Conservation (phyloP, 495 filamentous ascomycete species). For the Clavariopsis aquatica region DNA sequence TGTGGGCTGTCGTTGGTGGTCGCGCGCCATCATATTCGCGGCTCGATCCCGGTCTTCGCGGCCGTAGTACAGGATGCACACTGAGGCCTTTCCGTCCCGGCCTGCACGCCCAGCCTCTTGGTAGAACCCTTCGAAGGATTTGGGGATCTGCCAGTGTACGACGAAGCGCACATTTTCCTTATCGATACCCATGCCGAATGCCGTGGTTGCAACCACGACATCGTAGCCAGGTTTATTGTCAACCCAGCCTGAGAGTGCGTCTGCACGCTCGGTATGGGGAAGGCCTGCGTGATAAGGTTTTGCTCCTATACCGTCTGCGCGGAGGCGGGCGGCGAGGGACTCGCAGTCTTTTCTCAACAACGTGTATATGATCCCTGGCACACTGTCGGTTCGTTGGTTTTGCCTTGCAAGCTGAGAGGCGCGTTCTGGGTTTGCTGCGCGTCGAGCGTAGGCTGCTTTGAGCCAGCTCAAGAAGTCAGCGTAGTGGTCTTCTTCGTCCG, state of each 20-base stretch:
- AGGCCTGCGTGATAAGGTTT: conserved; percentile 72
- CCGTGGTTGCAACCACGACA: conserved; percentile 91
- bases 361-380: conserved; percentile 90
- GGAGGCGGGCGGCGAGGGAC: conserved; percentile 64
- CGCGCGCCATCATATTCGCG: conserved; percentile 45
- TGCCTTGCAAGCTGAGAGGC: conserved; percentile 52
- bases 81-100: conserved; percentile 79
- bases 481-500: conserved; percentile 67
- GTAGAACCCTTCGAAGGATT: conserved; percentile 92
- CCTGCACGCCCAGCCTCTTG: conserved; percentile 94
- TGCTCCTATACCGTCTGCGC: conserved; percentile 63
- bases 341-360: conserved; percentile 77
- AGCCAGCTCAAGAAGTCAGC: conserved; percentile 74
- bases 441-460: conserved; percentile 64
- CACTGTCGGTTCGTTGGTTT: conserved; percentile 58
- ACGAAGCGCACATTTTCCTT: conserved; percentile 93
- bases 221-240: conserved; percentile 72
- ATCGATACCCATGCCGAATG: conserved; percentile 97
- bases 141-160: conserved; percentile 87
- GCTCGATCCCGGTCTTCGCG: conserved; percentile 78
- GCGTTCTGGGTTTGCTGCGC: conserved; percentile 52
- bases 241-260: conserved; percentile 71
- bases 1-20: conserved; percentile 30
- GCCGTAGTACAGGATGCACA: conserved; percentile 87
- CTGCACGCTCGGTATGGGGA: conserved; percentile 60